Base-by-base conservation (phyloP, 495 filamentous ascomycete genomes). In the Amniculicola lignicola region DNA sequence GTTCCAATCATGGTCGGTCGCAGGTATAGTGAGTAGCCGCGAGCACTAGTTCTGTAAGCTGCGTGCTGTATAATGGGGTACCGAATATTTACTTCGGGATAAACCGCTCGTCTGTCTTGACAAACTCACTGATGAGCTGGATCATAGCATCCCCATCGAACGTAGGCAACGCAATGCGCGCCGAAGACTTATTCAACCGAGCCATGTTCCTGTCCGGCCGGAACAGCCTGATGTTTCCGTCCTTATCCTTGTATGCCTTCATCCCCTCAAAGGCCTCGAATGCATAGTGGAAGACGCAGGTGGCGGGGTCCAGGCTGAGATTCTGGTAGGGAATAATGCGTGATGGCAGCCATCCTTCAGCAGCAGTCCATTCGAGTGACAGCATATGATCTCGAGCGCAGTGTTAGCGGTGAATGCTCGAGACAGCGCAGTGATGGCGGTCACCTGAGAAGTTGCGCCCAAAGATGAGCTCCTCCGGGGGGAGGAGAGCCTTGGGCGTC, bases 221-320 rank as follows among this genome's bases (percentile, higher is more conserved):
- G 80, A 98, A 98, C 18, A 98, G 73, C 15, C 90, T 84, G 54
- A 92, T 81, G 38, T 83, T 65, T 43, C 88, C 89, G 12, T 79
- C 70, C 42, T 71, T 76, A 72, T 93, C 87, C 67, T 86, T 89
- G 78, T 97, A 97, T 28, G 94, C 94, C 74, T 98, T 98, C 90
- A 97, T 94, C 57, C 93, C 93, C 72, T 98, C 93, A 74, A 98
- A 98, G 69, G 85, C 89, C 69, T 90, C 87, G 67, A 97, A 97
- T 33, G 88, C 93, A 72, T 98, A 98, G 79, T 98, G 93, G 75
- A 98, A 91, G 38, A 96, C 93, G 75, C 91, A 97, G 37, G 90
- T 91, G 4, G 93, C 89, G 22, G 93, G 93, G 70, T 97, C 94
- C 51, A 98, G 82, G 48, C 86, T 89, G 61, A 98, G 88, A 74